These are phyloP conservation scores for Boehmeria nivea DNA, from an alignment of 306 rosid species.

Conservation along the genomic window DNA sequence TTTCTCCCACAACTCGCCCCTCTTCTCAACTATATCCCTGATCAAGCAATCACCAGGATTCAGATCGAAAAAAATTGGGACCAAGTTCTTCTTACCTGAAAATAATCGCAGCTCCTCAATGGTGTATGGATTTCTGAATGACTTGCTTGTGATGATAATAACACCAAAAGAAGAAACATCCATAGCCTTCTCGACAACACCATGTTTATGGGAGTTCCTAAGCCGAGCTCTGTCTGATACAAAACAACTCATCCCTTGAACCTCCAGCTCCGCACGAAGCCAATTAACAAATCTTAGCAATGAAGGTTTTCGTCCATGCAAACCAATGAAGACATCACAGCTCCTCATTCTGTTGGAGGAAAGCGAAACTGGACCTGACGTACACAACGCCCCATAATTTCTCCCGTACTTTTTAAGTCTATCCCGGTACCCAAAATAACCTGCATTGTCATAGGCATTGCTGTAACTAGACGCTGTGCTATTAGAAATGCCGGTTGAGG, in stretches of 20 bases:
- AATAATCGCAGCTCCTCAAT: conserved; percentile 73
- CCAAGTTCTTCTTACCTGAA: conserved; percentile 71
- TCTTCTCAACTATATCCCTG: conserved; percentile 80
- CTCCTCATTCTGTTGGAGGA: conserved; percentile 59
- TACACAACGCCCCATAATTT: conserved; percentile 31
- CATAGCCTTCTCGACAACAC: conserved; percentile 71
- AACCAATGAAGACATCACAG: conserved; percentile 74
- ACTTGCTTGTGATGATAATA: conserved; percentile 65
- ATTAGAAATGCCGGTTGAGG: conserved; percentile 53
- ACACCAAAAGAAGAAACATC: conserved; percentile 82
- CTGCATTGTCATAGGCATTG: conserved; percentile 22
- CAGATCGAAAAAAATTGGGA: conserved; percentile 80
- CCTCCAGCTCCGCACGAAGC: conserved; percentile 79
- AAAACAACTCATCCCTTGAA: conserved; percentile 81
- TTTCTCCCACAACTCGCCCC: conserved; percentile 87
- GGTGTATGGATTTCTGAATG: conserved; percentile 75
- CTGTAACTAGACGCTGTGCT: conserved; percentile 49
- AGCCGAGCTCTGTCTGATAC: conserved; percentile 67
- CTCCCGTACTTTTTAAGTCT: conserved; percentile 38
- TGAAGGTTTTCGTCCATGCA: conserved; percentile 59
- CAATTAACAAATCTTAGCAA: conserved; percentile 64
- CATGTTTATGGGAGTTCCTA: conserved; percentile 56
- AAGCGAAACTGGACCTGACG: conserved; percentile 49
- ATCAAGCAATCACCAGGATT: conserved; percentile 71
- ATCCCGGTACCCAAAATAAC: conserved; percentile 35